Conservation (phyloP, 176 grass and related monocot genomes). For the Musa beccarii region DNA sequence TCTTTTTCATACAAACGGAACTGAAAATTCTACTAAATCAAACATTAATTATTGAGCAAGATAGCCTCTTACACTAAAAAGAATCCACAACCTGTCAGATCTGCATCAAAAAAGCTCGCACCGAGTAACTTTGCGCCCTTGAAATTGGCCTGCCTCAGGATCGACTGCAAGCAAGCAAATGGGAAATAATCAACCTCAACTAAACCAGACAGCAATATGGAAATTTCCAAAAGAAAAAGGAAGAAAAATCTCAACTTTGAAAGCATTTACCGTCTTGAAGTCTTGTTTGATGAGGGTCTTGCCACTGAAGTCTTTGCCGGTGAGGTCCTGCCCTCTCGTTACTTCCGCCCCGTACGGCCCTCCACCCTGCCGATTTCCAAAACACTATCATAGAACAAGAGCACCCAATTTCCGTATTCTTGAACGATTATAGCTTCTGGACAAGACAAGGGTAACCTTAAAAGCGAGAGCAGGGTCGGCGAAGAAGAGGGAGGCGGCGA, state of each 20-base stretch:
- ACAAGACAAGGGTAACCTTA: slow-evolving; percentile 33
- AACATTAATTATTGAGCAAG: neutral
- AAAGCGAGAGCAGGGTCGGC: slow-evolving; percentile 62
- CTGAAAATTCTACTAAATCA: neutral
- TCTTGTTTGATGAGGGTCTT: slow-evolving; percentile 85
- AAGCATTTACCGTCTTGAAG: slow-evolving; percentile 72
- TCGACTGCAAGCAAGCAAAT: slow-evolving; percentile 37
- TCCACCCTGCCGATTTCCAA: slow-evolving; percentile 44
- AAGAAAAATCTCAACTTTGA: neutral
- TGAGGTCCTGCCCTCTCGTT: slow-evolving; percentile 84
- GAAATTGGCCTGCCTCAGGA: slow-evolving; percentile 79
- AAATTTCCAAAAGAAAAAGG: neutral
- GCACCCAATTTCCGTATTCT: neutral
- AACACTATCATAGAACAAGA: slow-evolving; percentile 7
- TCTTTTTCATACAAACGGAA: neutral
- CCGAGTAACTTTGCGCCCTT: slow-evolving; percentile 68
- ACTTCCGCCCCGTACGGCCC: slow-evolving; percentile 80
- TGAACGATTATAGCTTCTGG: neutral
- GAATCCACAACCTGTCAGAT: slow-evolving; percentile 52
- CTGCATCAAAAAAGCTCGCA: slow-evolving; percentile 83
- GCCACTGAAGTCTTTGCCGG: slow-evolving; percentile 90
- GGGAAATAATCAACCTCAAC: too few relatives aligned
- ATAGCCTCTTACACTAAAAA: neutral
- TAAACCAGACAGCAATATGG: neutral
- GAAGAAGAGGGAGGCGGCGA: slow-evolving; percentile 55